Conservation (phyloP, 2,329 filamentous ascomycete species). For the Stagonosporopsis rhizophila region DNA sequence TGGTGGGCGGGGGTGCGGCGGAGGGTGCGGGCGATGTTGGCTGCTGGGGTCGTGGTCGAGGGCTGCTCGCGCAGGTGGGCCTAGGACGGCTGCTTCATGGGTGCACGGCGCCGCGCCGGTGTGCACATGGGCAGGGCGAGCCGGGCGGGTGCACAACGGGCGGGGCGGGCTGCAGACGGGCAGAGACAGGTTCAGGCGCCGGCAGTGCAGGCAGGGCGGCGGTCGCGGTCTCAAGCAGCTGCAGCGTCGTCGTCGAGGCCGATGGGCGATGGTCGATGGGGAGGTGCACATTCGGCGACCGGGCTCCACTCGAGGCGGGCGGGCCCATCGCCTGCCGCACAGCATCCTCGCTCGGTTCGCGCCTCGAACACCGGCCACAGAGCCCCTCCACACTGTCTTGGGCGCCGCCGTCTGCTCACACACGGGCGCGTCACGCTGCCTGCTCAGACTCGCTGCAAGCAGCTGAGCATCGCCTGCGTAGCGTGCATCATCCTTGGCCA, state of each 20-base stretch:
- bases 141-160: constrained; percentile 14
- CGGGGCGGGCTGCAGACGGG: constrained; percentile 6
- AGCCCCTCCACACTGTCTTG: too few species aligned
- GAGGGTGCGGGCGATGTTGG: constrained; percentile 22
- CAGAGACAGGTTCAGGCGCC: not conserved
- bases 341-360: too few species aligned
- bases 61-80: constrained; percentile 43
- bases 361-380: too few species aligned
- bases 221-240: too few species aligned
- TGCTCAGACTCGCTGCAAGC: constrained; percentile 10
- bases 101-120: constrained; percentile 26
- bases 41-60: constrained; percentile 27
- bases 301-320: constrained; percentile 27
- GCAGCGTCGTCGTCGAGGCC: constrained; percentile 1
- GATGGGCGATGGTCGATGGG: constrained; percentile 10
- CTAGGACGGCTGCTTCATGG: constrained; percentile 51
- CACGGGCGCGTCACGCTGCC: constrained; percentile 9
- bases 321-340: not conserved
- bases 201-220: too few species aligned
- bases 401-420: not conserved
- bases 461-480: not conserved
- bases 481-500: not conserved
- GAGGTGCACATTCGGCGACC: constrained; percentile 9
- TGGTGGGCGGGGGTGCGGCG: constrained; percentile 20
- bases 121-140: constrained; percentile 23